Percentiles rank a stretch among this genome's conserved stretches.
phyloP scores from a whole-genome alignment of 2,329 filamentous ascomycete species.

The Colletotrichum incanum region DNA sequence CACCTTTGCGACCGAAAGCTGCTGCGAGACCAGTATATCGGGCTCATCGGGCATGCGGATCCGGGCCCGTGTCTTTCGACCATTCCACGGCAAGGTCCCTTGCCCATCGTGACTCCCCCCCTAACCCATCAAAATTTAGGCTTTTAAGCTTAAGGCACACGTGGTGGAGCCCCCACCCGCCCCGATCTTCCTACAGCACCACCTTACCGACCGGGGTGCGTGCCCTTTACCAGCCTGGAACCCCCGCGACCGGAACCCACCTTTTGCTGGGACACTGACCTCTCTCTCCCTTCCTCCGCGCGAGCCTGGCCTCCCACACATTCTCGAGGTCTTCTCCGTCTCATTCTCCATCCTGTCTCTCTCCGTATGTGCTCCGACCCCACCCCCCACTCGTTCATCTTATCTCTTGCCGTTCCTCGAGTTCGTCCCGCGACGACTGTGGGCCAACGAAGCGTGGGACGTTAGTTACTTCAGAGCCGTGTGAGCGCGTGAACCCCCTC shows the following conservation, averaged over 20 bases:
- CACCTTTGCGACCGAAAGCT: neutral
- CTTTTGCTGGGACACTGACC: neutral
- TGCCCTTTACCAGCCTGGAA: slow-evolving; percentile 10
- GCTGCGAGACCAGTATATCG: neutral
- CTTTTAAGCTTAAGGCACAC: slow-evolving; percentile 29
- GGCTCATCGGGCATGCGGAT: neutral
- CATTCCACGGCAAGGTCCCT: neutral
- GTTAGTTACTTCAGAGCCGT: neutral
- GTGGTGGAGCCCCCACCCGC: neutral
- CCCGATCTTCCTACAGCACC: neutral
- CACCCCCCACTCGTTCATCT: slow-evolving; percentile 25
- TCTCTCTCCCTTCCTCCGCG: neutral
- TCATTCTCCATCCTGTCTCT: slow-evolving; percentile 9
- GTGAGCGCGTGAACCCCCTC: neutral
- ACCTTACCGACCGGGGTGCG: neutral
- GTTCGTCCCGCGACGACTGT: neutral
- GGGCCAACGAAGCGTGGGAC: neutral
- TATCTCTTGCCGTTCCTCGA: neutral
- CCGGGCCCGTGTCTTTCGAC: neutral
- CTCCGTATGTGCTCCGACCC: neutral
- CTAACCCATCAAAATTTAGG: slow-evolving; percentile 12
- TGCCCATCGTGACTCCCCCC: neutral
- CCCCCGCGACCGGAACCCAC: neutral
- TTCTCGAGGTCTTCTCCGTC: neutral
- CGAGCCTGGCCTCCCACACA: neutral